phyloP scores from a whole-genome alignment of 208 protist genomes.

The Trichomonas gallinae region DNA sequence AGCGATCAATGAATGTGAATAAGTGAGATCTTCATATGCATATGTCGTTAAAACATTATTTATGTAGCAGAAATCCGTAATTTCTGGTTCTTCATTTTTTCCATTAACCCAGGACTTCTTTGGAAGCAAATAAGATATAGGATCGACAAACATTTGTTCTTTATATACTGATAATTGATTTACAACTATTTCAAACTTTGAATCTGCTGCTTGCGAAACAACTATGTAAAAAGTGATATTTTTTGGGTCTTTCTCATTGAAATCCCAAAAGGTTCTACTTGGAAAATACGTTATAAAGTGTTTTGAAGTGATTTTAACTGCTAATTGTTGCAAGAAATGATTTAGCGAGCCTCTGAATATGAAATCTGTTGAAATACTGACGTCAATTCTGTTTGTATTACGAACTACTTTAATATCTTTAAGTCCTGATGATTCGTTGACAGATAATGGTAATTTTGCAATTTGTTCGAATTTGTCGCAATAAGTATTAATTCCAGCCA shows the following conservation, averaged over 20 bases:
- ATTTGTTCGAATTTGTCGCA: not conserved
- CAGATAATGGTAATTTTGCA: not conserved
- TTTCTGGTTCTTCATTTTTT: not conserved
- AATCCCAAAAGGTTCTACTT: not conserved
- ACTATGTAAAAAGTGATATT: not conserved
- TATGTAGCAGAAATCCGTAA: not conserved
- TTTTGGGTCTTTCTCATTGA: not conserved
- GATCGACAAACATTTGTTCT: not conserved
- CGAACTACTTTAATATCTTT: not conserved
- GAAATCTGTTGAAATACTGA: not conserved
- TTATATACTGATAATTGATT: not conserved
- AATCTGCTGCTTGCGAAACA: not conserved
- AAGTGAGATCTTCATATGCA: not conserved
- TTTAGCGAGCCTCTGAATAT: not conserved
- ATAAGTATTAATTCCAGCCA: not conserved
- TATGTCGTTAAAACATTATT: not conserved
- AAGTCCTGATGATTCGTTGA: not conserved
- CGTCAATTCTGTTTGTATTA: not conserved
- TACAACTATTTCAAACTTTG: not conserved
- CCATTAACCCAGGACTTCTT: not conserved
- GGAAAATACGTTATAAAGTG: not conserved
- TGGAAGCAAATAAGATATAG: not conserved
- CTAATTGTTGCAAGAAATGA: not conserved
- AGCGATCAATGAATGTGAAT: not conserved
- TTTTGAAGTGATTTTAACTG: not conserved